Percentiles rank a stretch among this genome's conserved stretches.
phyloP scores from a whole-genome alignment of 352 stramenopile species.

The Globisporangium cylindrosporum region DNA sequence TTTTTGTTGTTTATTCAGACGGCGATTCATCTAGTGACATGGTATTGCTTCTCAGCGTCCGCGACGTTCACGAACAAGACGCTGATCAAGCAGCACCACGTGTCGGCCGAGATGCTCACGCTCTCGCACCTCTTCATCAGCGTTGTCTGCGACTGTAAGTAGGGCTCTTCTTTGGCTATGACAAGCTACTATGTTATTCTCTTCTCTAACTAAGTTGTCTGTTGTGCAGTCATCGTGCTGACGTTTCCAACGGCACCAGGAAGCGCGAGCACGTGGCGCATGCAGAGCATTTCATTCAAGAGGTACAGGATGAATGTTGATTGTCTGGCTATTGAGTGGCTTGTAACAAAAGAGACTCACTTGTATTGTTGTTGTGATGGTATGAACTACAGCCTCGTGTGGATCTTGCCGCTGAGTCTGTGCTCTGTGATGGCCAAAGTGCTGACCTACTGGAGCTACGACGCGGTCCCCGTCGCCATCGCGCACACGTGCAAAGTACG shows the following conservation, averaged over 20 bases:
- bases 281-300: constrained; percentile 59
- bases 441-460: constrained; percentile 88
- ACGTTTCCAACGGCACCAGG: constrained; percentile 54
- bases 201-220: neutral
- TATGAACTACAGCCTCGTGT: constrained; percentile 43
- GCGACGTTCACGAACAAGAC: constrained; percentile 86
- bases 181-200: neutral
- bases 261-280: constrained; percentile 46
- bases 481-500: constrained; percentile 79
- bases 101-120: constrained; percentile 83
- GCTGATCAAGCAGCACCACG: constrained; percentile 84
- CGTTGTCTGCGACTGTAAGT: constrained; percentile 73
- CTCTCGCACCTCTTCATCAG: constrained; percentile 83
- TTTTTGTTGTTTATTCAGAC: constrained; percentile 23
- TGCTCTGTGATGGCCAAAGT: constrained; percentile 79
- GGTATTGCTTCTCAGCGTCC: constrained; percentile 81
- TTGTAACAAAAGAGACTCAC: neutral
- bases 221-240: constrained; percentile 59
- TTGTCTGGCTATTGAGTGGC: neutral
- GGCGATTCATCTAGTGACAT: constrained; percentile 45
- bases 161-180: neutral
- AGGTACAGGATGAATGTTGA: constrained; percentile 14
- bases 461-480: constrained; percentile 79
- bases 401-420: constrained; percentile 77
- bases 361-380: neutral